Conservation (phyloP, 2,329 filamentous ascomycete genomes). For the Hymenoscyphus fraxineus region DNA sequence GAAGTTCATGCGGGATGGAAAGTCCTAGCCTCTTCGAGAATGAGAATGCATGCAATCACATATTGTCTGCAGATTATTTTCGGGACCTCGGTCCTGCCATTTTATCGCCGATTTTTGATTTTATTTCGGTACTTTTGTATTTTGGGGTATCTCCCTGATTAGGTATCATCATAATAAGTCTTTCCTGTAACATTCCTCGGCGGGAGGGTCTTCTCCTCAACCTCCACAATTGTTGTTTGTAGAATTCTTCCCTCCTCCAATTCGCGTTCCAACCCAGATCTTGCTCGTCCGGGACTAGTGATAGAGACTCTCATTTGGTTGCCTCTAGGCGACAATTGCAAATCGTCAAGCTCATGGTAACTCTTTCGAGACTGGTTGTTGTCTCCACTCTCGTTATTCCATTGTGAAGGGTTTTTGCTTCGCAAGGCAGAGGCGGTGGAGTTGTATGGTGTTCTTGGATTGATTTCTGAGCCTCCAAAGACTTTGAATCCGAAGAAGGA, state of each 20-base stretch:
- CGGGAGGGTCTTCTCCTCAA: neutral
- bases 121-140: neutral
- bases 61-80: neutral
- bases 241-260: constrained; percentile 3
- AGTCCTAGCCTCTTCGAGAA: neutral
- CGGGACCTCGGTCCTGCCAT: too few species aligned
- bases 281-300: constrained; percentile 2
- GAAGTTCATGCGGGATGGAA: neutral
- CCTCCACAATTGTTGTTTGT: constrained; percentile 4
- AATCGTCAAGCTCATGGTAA: constrained; percentile 3
- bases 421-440: constrained; percentile 1
- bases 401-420: neutral
- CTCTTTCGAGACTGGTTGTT: neutral
- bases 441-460: neutral
- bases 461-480: neutral
- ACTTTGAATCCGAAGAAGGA: neutral
- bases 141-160: neutral
- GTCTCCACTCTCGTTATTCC: neutral
- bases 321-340: neutral
- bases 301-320: constrained; percentile 2
- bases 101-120: neutral
- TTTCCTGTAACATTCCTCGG: neutral
- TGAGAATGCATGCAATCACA: neutral
- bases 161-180: constrained; percentile 9
- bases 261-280: neutral